A percentile compares a stretch with the other conserved stretches of the same genome.
phyloP scores from a whole-genome alignment of 805 yeast genomes.

The Suhomyces sp. region DNA sequence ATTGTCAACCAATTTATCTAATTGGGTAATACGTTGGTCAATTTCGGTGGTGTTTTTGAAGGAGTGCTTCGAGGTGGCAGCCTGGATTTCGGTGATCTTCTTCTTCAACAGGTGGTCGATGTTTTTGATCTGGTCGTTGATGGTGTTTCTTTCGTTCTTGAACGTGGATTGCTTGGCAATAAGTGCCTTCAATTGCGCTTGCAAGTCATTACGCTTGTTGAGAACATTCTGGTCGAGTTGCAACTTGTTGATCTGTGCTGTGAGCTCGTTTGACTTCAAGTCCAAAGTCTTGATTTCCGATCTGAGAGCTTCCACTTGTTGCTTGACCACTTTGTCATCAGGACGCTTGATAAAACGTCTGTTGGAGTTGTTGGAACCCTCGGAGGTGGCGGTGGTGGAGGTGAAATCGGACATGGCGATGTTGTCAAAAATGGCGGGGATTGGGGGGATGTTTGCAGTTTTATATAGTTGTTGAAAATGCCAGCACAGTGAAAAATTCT shows the following conservation, averaged over 20 bases:
- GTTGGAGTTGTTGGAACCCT: constrained; percentile 10
- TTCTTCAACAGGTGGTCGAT: constrained; percentile 71
- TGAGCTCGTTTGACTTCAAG: constrained; percentile 49
- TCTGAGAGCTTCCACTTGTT: constrained; percentile 52
- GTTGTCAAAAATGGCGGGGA: neutral
- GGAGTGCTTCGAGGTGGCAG: constrained; percentile 65
- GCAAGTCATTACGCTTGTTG: constrained; percentile 35
- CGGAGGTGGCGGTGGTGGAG: constrained; percentile 5
- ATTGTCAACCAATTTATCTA: constrained; percentile 73
- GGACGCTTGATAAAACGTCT: constrained; percentile 72
- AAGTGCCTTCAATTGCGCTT: constrained; percentile 38
- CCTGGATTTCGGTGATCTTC: constrained; percentile 71
- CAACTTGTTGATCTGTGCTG: constrained; percentile 50
- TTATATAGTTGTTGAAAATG: too few relatives aligned
- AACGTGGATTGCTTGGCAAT: constrained; percentile 48
- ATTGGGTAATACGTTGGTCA: constrained; percentile 58
- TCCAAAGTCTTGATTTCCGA: constrained; percentile 66
- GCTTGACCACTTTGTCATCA: constrained; percentile 64
- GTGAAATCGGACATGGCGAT: constrained; percentile 2
- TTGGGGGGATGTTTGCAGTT: too few relatives aligned
- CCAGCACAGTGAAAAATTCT: constrained; percentile 10
- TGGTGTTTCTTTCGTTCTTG: constrained; percentile 46
- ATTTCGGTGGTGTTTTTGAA: constrained; percentile 70
- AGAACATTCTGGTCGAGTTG: constrained; percentile 31
- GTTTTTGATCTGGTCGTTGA: constrained; percentile 69